Evolutionary conservation across 108 stramenopile species (phyloP), one percentile per base, ranked within the genome.

Genomic region (Cyclotella atomus): DNA sequence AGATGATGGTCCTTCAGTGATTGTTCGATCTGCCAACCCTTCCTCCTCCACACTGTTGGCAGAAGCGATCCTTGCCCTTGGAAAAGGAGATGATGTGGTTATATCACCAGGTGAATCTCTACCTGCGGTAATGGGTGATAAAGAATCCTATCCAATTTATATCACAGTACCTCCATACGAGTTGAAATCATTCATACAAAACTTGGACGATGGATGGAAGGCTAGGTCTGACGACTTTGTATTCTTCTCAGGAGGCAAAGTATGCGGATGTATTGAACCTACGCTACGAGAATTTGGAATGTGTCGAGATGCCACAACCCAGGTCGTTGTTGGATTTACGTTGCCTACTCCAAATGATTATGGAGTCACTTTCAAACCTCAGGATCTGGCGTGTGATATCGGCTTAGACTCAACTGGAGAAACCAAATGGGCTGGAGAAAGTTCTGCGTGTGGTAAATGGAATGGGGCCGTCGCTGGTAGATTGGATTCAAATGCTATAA

Each of bases 371-470:
- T 63, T 20, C 43, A 80, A 65, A 46, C 76, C 85, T 0, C 63
- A 76, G 25, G 93, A 94, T 72, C 24, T 88, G 21, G 59, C 77
- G 25, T 76, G 83, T 36, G 79, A 73, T 25, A 73, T 91, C 41
- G 92, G 92, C n/a, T 19, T 54, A 15, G 88, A 86, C 75, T 52
- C 84, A 21, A 54, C 75, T 35, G 90, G 88, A 53, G 90, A 91
- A 73, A 85, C 82, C 50, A 94, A 94, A 68, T 79, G 75, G 78
- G 88, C 93, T 3, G 93, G 93, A 34, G 89, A 89, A 60, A 85
- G 86, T 41, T 56, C 83, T 21, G 83, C 82, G 9, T 94, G 93
- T 81, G 93, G 93, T 14, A 91, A 94, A 67, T 94, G 93, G 93
- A 83, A 81, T 38, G 90, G 89, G 50, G 85, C 93, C 0, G 81